Conservation (phyloP, 305 asterid genomes). For the Solanum hybrid region DNA sequence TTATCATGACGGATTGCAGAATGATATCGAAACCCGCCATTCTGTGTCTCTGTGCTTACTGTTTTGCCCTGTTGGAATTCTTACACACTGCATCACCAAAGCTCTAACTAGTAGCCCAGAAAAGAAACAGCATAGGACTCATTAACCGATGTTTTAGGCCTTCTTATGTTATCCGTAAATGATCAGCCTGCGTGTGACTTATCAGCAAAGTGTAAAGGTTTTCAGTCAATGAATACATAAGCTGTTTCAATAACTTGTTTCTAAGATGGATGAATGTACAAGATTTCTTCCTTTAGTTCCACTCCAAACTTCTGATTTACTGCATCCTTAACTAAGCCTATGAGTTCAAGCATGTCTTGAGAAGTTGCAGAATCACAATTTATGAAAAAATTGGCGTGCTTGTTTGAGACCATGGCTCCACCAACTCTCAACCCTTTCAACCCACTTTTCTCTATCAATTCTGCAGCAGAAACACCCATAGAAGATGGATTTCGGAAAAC, state of each 20-base stretch:
- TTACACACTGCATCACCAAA: conserved; percentile 64
- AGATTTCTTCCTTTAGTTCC: conserved; percentile 34
- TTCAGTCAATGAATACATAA: background rate
- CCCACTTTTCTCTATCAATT: conserved; percentile 29
- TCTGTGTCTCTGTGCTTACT: conserved; percentile 73
- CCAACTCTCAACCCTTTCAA: conserved; percentile 32
- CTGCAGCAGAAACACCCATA: conserved; percentile 27
- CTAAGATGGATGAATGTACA: conserved; percentile 19
- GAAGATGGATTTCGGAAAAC: conserved; percentile 30
- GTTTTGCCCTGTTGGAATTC: conserved; percentile 79
- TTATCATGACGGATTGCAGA: conserved; percentile 66
- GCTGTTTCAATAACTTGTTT: background rate
- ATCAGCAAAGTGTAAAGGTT: background rate
- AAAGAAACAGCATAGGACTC: conserved; percentile 13
- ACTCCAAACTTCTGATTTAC: conserved; percentile 30
- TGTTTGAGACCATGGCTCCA: conserved; percentile 37
- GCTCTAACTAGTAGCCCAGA: conserved; percentile 27
- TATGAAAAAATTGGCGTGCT: conserved; percentile 41
- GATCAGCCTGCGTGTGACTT: background rate
- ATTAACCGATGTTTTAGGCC: background rate
- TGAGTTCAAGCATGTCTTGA: conserved; percentile 31
- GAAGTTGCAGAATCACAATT: conserved; percentile 37
- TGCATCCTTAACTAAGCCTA: conserved; percentile 24
- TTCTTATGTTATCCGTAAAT: background rate
- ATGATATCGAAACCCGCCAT: conserved; percentile 74